Evolutionary conservation across 1,284 basidiomycete species (phyloP), one percentile per base, ranked within the genome.

Genomic region (Cryptococcus jaspeensis): DNA sequence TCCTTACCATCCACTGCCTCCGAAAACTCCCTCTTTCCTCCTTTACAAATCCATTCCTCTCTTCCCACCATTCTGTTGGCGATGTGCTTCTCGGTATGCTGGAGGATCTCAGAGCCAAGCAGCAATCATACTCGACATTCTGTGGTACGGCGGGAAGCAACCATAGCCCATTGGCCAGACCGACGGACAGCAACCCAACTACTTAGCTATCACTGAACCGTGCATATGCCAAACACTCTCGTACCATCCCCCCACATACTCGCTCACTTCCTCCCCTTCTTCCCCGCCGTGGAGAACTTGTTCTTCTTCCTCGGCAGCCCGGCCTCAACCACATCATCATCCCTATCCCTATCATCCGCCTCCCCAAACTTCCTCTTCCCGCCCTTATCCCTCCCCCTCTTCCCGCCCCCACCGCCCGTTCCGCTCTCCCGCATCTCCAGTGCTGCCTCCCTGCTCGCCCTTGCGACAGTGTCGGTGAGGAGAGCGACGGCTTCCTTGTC

Each of bases 21-120:
- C n/a, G n/a, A n/a, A n/a, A n/a, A n/a, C n/a, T n/a, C n/a, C n/a
- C n/a, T n/a, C 37, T 35, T 20, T 79, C 80, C 11, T 81, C 78
- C 9, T n/a, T n/a, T n/a, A n/a, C n/a, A n/a, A n/a, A n/a, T n/a
- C n/a, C n/a, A 82, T 78, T 65, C 81, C 80, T 52, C 86, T 88
- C n/a, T 82, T 82, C 54, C 80, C 79, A 25, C 81, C 80, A 99
- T 89, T 77, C 94, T 92, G 78, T 96, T 93, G 32, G 86, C 93
- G 35, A 90, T 88, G 5, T 95, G 92, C 23, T 84, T 82, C 73
- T 97, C 93, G 70, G 98, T 97, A 9, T 95, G 86, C 75, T 98
- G 92, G 13, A 99, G 80, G 52, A 98, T 83, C 77, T 99, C 96
- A n/a, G n/a, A n/a, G n/a, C n/a, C n/a, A n/a, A n/a, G n/a, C n/a